Evolutionary conservation across 169 alveolate genomes (phyloP).

Genomic region (Eimeria maxima): DNA sequence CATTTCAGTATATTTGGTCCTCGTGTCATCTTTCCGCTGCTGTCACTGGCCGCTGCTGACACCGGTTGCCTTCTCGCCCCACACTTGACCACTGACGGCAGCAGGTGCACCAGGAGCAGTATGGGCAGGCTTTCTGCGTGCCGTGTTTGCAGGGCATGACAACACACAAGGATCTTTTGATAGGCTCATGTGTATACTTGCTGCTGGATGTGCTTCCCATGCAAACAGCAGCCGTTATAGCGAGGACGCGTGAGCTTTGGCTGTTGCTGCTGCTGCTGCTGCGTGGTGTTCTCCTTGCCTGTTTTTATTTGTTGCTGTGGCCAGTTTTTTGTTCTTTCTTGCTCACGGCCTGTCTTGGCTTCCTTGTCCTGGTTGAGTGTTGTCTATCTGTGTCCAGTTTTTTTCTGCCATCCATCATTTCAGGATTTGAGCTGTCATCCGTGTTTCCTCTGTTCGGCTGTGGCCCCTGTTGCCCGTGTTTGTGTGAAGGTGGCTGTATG

Average conservation of each 20-base stretch:
- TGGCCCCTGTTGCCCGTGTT: too few relatives aligned
- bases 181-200: slow-evolving; percentile 72
- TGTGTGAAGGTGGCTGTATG: background rate
- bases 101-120: background rate
- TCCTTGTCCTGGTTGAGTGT: background rate
- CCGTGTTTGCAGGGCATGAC: slow-evolving; percentile 3
- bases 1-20: background rate
- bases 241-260: slow-evolving; percentile 45
- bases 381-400: background rate
- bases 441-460: background rate
- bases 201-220: slow-evolving; percentile 76
- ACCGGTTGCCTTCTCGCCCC: background rate
- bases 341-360: background rate
- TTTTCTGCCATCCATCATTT: background rate
- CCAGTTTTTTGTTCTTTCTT: background rate
- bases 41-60: background rate
- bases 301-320: background rate
- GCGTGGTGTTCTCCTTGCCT: background rate
- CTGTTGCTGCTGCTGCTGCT: background rate
- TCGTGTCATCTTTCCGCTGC: background rate
- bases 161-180: slow-evolving; percentile 66
- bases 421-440: background rate
- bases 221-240: slow-evolving; percentile 71
- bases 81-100: background rate
- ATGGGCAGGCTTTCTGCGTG: background rate